These are phyloP conservation scores for Scutellaria minor DNA, from an alignment of 257 asterid genomes.

Conservation along the genomic window DNA sequence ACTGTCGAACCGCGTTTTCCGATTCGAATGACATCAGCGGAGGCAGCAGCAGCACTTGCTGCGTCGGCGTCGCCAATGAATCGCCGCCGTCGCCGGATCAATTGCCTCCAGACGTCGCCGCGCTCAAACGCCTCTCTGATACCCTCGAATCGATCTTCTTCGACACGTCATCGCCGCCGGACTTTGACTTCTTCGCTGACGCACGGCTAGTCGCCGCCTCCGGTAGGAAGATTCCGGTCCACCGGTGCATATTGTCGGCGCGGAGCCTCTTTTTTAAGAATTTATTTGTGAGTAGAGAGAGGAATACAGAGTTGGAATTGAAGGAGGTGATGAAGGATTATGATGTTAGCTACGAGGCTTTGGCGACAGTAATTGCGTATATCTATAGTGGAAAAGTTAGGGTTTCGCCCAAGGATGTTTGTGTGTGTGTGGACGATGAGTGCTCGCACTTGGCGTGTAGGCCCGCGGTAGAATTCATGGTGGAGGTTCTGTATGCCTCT, in stretches of 20 bases:
- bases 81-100: constrained; percentile 42
- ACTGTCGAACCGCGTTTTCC: constrained; percentile 53
- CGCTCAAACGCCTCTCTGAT: constrained; percentile 69
- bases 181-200: constrained; percentile 80
- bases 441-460: constrained; percentile 87
- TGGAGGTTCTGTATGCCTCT: constrained; percentile 73
- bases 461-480: constrained; percentile 72
- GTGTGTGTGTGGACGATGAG: constrained; percentile 78
- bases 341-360: constrained; percentile 74
- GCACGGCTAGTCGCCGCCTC: constrained; percentile 59
- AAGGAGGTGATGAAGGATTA: constrained; percentile 77
- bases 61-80: constrained; percentile 49
- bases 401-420: constrained; percentile 62
- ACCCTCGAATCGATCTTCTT: constrained; percentile 67
- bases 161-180: constrained; percentile 51
- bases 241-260: constrained; percentile 81
- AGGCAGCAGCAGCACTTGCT: constrained; percentile 74
- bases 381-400: constrained; percentile 75
- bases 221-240: constrained; percentile 78
- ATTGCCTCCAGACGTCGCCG: constrained; percentile 42
- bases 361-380: constrained; percentile 70
- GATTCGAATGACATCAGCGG: constrained; percentile 72
- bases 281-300: constrained; percentile 50
- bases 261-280: constrained; percentile 72
- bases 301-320: constrained; percentile 50